Evolutionary conservation across 352 stramenopile genomes (phyloP).

Genomic region (Phytophthora pseudosyringae): DNA sequence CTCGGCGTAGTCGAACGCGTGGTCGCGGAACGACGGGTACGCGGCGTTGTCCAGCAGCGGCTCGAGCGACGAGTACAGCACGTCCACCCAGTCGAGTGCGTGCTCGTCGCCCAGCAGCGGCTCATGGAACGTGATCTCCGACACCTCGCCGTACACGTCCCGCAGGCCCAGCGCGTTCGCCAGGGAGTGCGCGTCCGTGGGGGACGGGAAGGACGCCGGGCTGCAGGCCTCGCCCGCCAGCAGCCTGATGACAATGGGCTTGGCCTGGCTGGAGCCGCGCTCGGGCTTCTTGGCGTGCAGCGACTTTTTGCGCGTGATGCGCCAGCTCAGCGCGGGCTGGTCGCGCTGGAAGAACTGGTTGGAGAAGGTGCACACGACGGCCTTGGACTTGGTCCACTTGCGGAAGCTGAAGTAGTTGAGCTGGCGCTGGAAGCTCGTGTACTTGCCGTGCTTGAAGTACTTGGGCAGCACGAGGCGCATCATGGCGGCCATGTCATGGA

Average conservation of each 20-base stretch:
- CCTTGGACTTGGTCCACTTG: conserved; percentile 89
- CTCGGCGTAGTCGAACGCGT: conserved; percentile 36
- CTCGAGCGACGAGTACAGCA: conserved; percentile 57
- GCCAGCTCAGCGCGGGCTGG: conserved; percentile 58
- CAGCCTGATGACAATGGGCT: conserved; percentile 49
- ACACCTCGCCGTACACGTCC: conserved; percentile 37
- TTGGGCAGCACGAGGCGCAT: conserved; percentile 87
- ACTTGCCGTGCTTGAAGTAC: conserved; percentile 95
- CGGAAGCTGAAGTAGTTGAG: conserved; percentile 96
- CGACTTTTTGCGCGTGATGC: conserved; percentile 72
- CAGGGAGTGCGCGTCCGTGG: conserved; percentile 43
- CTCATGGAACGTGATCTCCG: conserved; percentile 33
- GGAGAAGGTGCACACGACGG: conserved; percentile 79
- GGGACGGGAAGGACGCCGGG: conserved; percentile 41
- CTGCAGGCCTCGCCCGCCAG: conserved; percentile 19
- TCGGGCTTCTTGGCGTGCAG: conserved; percentile 21
- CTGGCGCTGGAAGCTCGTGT: conserved; percentile 93
- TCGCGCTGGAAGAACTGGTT: conserved; percentile 72
- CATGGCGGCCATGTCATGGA: conserved; percentile 75
- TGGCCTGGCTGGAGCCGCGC: conserved; percentile 1
- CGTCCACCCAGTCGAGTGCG: conserved; percentile 61
- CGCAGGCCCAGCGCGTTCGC: conserved; percentile 27
- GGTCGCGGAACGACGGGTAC: conserved; percentile 35
- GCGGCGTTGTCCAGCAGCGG: conserved; percentile 25
- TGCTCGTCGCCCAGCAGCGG: conserved; percentile 26